A percentile compares a stretch with the other conserved stretches of the same genome.
Evolutionary conservation across 2,329 filamentous ascomycete genomes (phyloP).

Genomic region (Aspergillus aculeatus): DNA sequence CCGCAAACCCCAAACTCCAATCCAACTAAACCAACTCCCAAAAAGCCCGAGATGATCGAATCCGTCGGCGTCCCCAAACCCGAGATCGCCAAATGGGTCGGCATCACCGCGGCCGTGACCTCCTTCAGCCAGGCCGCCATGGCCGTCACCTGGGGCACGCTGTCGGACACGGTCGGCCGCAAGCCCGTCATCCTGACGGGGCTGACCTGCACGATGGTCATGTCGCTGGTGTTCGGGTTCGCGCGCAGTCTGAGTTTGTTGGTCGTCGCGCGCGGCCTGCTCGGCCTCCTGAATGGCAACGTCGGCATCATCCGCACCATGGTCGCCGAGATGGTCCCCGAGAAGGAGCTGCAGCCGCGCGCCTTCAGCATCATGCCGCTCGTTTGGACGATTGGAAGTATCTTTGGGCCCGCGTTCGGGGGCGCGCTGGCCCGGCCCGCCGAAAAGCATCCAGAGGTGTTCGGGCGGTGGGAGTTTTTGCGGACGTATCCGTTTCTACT

Average conservation of each 20-base stretch:
- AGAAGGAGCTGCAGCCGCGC: slow-evolving; percentile 78
- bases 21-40: neutral
- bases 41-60: slow-evolving; percentile 73
- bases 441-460: slow-evolving; percentile 68
- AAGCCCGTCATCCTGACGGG: slow-evolving; percentile 78
- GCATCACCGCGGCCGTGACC: slow-evolving; percentile 69
- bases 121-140: slow-evolving; percentile 70
- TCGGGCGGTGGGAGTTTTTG: slow-evolving; percentile 67
- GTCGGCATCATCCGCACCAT: slow-evolving; percentile 90
- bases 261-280: slow-evolving; percentile 72
- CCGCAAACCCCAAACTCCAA: neutral
- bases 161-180: slow-evolving; percentile 75
- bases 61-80: slow-evolving; percentile 67
- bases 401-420: slow-evolving; percentile 84
- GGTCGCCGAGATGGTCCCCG: slow-evolving; percentile 88
- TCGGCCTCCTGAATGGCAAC: slow-evolving; percentile 85
- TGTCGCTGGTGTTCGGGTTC: slow-evolving; percentile 80
- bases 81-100: slow-evolving; percentile 78
- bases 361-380: slow-evolving; percentile 94
- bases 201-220: slow-evolving; percentile 74
- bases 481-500: slow-evolving; percentile 76
- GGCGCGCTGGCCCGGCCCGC: slow-evolving; percentile 82
- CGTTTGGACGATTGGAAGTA: slow-evolving; percentile 81
- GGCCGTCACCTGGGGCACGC: slow-evolving; percentile 71
- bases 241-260: slow-evolving; percentile 72